Base-by-base conservation (phyloP, 768 basidiomycete genomes). In the Boletus reticuloceps region DNA sequence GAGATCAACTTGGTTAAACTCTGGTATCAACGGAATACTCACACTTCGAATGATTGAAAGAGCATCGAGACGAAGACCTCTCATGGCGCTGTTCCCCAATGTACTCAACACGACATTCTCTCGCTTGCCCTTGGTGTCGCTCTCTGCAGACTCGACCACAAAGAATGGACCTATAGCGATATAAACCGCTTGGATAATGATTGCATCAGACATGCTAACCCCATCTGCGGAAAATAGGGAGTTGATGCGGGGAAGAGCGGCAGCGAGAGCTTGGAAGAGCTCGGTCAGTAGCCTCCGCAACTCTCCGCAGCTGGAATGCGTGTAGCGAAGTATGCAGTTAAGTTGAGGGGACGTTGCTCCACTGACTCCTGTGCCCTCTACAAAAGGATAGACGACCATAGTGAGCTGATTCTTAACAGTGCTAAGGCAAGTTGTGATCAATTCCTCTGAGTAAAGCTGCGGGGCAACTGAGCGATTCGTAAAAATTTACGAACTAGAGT, bases 141-240 rank as follows among this genome's bases (percentile, higher is more conserved):
- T 74, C 32, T 87, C 86, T 5, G 77, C 75, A 13, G 77, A 74
- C 40, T 92, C 91, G n/a, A 84, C 83, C 6, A 93, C 84, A 65
- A 98, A 98, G 69, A 98, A 94, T 0, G 96, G 95, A 8, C 91
- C 91, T 60, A 98, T 93, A 5, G 94, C 84, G 49, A 98, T 88
- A 70, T 96, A 98, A 5, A 97, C 90, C 0, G 88, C 86, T 61
- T 91, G 87, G 48, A 98, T 97, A 64, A 98, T 89, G 61, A 98
- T 90, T 1, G 84, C 72, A 58, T 98, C 97, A 2, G 91, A 90
- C 86, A 98, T 74, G 53, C 62, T 75, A 59, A 87, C 79, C 55
- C 79, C 77, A 65, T 89, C 86, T 1, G 86, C 82, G 46, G 81
- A 82, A 51, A 98, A 78, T 32, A 98, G 79, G 12, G 78, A 76